phyloP scores from a whole-genome alignment of 73 alveolate genomes.

The Durusdinium trenchii region DNA sequence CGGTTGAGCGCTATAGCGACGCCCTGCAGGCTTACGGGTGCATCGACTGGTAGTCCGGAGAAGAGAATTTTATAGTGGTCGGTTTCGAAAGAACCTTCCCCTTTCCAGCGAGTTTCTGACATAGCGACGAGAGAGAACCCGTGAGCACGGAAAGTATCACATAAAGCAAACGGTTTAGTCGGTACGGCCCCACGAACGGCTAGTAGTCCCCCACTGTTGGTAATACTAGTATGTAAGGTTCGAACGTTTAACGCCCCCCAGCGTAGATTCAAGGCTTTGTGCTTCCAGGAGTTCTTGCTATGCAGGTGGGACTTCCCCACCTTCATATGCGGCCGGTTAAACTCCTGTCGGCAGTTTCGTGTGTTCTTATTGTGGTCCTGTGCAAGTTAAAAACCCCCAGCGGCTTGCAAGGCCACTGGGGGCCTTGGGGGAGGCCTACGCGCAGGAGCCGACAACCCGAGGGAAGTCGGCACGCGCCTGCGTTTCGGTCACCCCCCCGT shows the following conservation, averaged over 20 bases:
- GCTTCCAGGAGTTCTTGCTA: too few relatives aligned
- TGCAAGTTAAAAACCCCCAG: too few relatives aligned
- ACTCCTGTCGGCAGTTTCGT: too few relatives aligned
- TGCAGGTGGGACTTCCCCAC: too few relatives aligned
- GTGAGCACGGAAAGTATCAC: neutral
- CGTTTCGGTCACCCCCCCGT: too few relatives aligned
- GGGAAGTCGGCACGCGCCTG: too few relatives aligned
- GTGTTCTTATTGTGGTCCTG: too few relatives aligned
- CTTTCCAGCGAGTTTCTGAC: constrained; percentile 58
- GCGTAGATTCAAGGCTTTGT: too few relatives aligned
- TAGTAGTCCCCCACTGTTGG: neutral
- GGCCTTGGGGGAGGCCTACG: too few relatives aligned
- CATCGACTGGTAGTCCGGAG: neutral
- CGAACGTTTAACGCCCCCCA: constrained; percentile 72
- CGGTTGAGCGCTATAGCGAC: neutral
- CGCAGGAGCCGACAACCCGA: too few relatives aligned
- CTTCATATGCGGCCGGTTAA: too few relatives aligned
- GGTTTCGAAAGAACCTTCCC: neutral
- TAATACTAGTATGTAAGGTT: neutral
- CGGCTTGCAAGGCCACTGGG: too few relatives aligned
- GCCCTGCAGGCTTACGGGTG: neutral
- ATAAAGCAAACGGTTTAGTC: neutral
- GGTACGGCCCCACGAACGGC: neutral
- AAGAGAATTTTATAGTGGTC: neutral
- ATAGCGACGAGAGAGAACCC: neutral